Conservation (phyloP, 805 yeast species). For the Kazachstania psychrophila region DNA sequence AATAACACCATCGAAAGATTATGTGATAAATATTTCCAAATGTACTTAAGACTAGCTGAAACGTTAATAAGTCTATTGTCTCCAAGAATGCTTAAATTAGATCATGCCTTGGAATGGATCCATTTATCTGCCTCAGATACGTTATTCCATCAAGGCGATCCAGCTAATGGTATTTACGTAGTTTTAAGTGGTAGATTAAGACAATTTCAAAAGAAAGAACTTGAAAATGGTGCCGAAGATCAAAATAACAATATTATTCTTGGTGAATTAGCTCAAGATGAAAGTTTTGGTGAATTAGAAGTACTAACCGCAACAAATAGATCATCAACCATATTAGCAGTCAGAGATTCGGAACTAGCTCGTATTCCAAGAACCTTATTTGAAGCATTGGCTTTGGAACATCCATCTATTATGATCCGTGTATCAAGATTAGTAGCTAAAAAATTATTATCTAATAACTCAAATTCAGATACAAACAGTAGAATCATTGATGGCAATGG, state of each 20-base stretch:
- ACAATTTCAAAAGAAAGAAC: conserved; percentile 34
- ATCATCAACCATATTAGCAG: conserved; percentile 64
- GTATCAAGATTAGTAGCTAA: conserved; percentile 81
- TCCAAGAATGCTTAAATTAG: conserved; percentile 59
- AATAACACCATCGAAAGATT: conserved; percentile 52
- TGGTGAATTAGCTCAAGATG: conserved; percentile 89
- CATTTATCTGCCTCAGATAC: conserved; percentile 81
- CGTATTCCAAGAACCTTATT: conserved; percentile 85
- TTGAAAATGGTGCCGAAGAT: conserved; percentile 10
- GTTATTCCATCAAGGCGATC: conserved; percentile 71
- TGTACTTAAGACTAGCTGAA: conserved; percentile 71
- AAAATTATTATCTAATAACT: conserved; percentile 28
- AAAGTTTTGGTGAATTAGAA: conserved; percentile 90
- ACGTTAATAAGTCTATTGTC: conserved; percentile 60
- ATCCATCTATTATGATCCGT: conserved; percentile 85
- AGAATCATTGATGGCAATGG: conserved; percentile 13
- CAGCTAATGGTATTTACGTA: conserved; percentile 83
- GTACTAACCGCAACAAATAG: conserved; percentile 75
- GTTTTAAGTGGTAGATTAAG: conserved; percentile 84
- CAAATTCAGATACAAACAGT: conserved; percentile 6
- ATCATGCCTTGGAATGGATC: conserved; percentile 92
- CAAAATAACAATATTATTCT: conserved; percentile 27
- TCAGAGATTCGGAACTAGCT: conserved; percentile 89
- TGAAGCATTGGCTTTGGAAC: conserved; percentile 71
- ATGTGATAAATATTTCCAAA: conserved; percentile 65